These are phyloP conservation scores for Nemania diffusa DNA, from an alignment of 2,329 filamentous ascomycete genomes.

Conservation along the genomic window DNA sequence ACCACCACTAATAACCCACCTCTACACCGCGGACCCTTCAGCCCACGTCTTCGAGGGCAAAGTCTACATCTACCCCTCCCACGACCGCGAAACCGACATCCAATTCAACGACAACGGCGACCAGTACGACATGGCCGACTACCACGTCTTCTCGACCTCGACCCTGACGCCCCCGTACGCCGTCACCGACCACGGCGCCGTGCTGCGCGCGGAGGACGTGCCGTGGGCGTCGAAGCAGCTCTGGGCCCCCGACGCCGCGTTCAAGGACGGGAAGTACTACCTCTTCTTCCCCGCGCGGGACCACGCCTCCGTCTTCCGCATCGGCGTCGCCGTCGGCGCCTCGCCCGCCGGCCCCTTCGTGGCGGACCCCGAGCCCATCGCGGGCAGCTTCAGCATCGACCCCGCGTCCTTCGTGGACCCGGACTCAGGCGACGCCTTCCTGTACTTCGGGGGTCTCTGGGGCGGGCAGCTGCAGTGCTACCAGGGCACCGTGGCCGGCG, in stretches of 20 bases:
- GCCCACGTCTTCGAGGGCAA: slow-evolving; percentile 81
- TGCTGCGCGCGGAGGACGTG: slow-evolving; percentile 70
- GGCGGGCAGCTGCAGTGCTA: slow-evolving; percentile 85
- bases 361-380: slow-evolving; percentile 71
- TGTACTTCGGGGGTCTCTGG: slow-evolving; percentile 85
- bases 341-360: slow-evolving; percentile 76
- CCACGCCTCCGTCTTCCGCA: slow-evolving; percentile 74
- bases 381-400: slow-evolving; percentile 79
- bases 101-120: slow-evolving; percentile 85
- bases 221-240: slow-evolving; percentile 83
- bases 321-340: slow-evolving; percentile 75
- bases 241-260: slow-evolving; percentile 82
- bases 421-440: slow-evolving; percentile 69
- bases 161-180: slow-evolving; percentile 62
- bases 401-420: slow-evolving; percentile 78
- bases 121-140: slow-evolving; percentile 86
- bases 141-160: slow-evolving; percentile 76
- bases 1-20: slow-evolving; percentile 75
- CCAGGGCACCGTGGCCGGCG: slow-evolving; percentile 52
- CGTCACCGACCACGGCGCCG: slow-evolving; percentile 77
- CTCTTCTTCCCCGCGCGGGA: slow-evolving; percentile 82
- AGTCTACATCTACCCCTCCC: slow-evolving; percentile 83
- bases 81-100: slow-evolving; percentile 80
- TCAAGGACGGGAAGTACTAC: slow-evolving; percentile 74
- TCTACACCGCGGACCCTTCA: slow-evolving; percentile 84